Percentiles rank a stretch among this genome's conserved stretches.
Evolutionary conservation across 2,329 filamentous ascomycete species (phyloP).

Genomic region (Ustulina deusta): DNA sequence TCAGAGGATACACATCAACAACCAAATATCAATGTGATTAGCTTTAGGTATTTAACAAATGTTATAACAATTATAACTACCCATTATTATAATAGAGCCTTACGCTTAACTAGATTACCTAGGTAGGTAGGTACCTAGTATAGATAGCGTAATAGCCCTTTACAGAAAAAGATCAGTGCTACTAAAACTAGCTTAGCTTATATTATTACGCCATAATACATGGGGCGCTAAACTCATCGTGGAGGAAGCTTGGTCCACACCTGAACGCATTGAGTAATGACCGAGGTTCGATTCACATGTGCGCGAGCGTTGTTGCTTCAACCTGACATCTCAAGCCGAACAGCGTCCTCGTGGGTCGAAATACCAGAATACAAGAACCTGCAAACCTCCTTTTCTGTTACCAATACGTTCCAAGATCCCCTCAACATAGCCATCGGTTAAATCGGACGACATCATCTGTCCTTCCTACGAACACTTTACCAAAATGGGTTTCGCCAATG

Average conservation of each 20-base stretch:
- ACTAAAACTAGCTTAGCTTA: background rate
- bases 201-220: background rate
- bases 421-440: conserved; percentile 8
- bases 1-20: too few species aligned
- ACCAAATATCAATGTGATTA: too few species aligned
- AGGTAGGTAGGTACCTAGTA: too few species aligned
- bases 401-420: conserved; percentile 11
- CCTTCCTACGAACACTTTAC: conserved; percentile 20
- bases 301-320: conserved; percentile 45
- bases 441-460: conserved; percentile 9
- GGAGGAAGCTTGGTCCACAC: conserved; percentile 30
- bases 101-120: background rate
- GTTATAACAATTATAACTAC: too few species aligned
- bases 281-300: conserved; percentile 53
- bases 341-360: conserved; percentile 23
- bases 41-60: too few species aligned
- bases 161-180: background rate
- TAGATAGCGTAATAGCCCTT: background rate
- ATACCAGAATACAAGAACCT: conserved; percentile 36
- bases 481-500: conserved; percentile 79
- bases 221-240: conserved; percentile 18
- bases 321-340: conserved; percentile 40
- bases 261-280: conserved; percentile 44
- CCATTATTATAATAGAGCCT: background rate
- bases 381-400: conserved; percentile 13